Evolutionary conservation across 2,329 filamentous ascomycete species (phyloP), one percentile per base, ranked within the genome.

Genomic region (Paecilomyces formosus): DNA sequence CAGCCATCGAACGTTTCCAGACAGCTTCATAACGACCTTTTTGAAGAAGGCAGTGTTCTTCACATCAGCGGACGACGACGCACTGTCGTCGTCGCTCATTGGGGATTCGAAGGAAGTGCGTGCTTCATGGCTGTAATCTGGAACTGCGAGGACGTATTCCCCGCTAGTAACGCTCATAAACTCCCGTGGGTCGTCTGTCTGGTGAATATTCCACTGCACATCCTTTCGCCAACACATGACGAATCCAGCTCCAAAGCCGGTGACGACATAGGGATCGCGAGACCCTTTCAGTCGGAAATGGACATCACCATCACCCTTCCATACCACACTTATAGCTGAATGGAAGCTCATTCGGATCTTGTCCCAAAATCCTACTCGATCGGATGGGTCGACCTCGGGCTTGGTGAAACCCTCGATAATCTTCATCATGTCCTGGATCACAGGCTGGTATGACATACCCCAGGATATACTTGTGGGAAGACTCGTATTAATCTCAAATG

Each of bases 381-480:
- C 95, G 0, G 94, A 97, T 1, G 90, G 88, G 72, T 99, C 95
- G 28, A 97, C 81, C 62, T 93, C 92, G 7, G 93, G 91, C 71
- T 99, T 99, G 0, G 93, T 97, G 72, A 99, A 97, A 2, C 90
- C 93, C 74, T 99, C 94, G 61, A 99, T 89, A 26, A 92, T 92
- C 84, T 97, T 97, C 94, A 99, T 99, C 89, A 97, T 96, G 70
- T 99, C 95, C 72, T 99, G 94, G 54, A 99, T 93, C 1, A 93
- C 93, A 28, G 95, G 94, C 69, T 99, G 95, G 69, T 97, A 99
- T 1, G 92, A 96, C 53, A 94, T 92, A 7, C 92, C 92, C 95
- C 94, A 99, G 0, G 93, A 97, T 56, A 99, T 93, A 52, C 90
- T 86, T 0, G 94, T 99, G 1, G 95, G 90, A 59, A 93, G 85